phyloP scores from a whole-genome alignment of 257 asterid genomes.

The Solanum rostratum region DNA sequence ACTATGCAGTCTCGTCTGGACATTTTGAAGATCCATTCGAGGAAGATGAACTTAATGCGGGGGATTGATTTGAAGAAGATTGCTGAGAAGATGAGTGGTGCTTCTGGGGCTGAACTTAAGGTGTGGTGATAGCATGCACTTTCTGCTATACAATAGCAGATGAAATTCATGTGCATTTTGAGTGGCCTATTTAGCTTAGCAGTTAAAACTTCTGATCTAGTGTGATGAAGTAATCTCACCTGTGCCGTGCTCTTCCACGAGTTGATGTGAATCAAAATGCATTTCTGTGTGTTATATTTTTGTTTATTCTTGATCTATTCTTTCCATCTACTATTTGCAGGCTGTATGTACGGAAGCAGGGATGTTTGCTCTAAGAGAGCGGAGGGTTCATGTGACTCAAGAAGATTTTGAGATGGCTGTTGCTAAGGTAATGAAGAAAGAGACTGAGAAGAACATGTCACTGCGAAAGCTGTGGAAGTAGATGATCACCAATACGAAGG shows the following conservation, averaged over 20 bases:
- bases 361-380: slow-evolving; percentile 94
- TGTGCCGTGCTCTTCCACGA: not conserved
- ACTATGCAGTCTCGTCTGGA: slow-evolving; percentile 63
- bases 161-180: not conserved
- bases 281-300: not conserved
- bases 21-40: slow-evolving; percentile 84
- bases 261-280: not conserved
- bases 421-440: slow-evolving; percentile 97
- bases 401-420: slow-evolving; percentile 99
- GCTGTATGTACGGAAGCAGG: slow-evolving; percentile 98
- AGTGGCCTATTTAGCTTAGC: not conserved
- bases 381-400: slow-evolving; percentile 93
- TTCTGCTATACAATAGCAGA: not conserved
- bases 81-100: slow-evolving; percentile 89
- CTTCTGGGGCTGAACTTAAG: slow-evolving; percentile 89
- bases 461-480: slow-evolving; percentile 94
- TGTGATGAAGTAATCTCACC: not conserved
- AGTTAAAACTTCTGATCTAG: not conserved
- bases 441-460: slow-evolving; percentile 87
- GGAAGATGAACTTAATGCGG: slow-evolving; percentile 84
- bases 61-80: slow-evolving; percentile 88
- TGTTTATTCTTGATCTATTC: not conserved
- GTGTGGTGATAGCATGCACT: not conserved
- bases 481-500: not conserved
- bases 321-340: slow-evolving; percentile 19